Conservation (phyloP, 306 rosid genomes). For the Pyrus betulifolia region DNA sequence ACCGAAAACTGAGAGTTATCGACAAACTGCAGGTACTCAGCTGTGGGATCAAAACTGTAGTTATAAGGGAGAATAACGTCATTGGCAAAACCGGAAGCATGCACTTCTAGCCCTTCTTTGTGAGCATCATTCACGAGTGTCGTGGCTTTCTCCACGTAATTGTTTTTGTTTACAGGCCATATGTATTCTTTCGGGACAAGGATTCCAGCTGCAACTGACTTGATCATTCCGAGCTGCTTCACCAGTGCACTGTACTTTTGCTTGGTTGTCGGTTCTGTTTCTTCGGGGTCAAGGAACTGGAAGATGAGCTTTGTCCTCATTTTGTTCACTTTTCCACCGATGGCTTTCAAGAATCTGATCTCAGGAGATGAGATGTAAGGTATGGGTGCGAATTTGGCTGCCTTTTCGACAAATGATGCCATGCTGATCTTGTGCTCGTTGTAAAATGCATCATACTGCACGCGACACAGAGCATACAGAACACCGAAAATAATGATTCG, state of each 20-base stretch:
- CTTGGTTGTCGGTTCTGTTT: slow-evolving; percentile 52
- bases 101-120: slow-evolving; percentile 66
- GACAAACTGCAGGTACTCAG: slow-evolving; percentile 64
- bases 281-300: slow-evolving; percentile 33
- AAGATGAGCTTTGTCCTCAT: slow-evolving; percentile 52
- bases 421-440: slow-evolving; percentile 24
- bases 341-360: slow-evolving; percentile 57
- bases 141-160: slow-evolving; percentile 49
- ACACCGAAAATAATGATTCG: neutral
- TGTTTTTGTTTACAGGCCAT: slow-evolving; percentile 41
- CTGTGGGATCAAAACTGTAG: slow-evolving; percentile 59
- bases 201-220: slow-evolving; percentile 71
- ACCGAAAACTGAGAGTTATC: slow-evolving; percentile 54
- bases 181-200: slow-evolving; percentile 71
- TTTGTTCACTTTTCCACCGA: slow-evolving; percentile 34
- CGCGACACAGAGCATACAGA: slow-evolving; percentile 15
- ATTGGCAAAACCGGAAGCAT: slow-evolving; percentile 81
- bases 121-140: slow-evolving; percentile 72
- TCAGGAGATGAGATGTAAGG: slow-evolving; percentile 65
- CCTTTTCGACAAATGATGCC: slow-evolving; percentile 19
- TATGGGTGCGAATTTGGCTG: slow-evolving; percentile 10
- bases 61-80: slow-evolving; percentile 44
- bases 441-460: slow-evolving; percentile 66
- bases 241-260: slow-evolving; percentile 39
- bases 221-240: slow-evolving; percentile 43